Evolutionary conservation across 2,329 filamentous ascomycete genomes (phyloP).

Genomic region (Stylonectria norvegica): DNA sequence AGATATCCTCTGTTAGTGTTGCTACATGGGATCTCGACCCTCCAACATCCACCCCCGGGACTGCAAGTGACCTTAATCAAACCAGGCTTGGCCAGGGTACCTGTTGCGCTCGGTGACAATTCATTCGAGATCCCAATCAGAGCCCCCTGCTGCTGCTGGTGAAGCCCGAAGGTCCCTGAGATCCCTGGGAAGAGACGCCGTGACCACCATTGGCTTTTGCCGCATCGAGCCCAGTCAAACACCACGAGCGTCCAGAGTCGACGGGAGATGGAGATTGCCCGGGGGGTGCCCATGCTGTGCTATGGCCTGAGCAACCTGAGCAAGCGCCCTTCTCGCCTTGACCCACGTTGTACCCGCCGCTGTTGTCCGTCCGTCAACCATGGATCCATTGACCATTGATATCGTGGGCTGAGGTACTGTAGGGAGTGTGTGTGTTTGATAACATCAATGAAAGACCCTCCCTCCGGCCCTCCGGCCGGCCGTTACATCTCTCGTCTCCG

Average conservation of each 20-base stretch:
- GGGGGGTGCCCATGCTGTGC: slow-evolving; percentile 4
- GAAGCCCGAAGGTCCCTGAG: slow-evolving; percentile 8
- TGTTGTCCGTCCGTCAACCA: neutral
- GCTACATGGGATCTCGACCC: slow-evolving; percentile 2
- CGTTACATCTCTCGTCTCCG: slow-evolving; percentile 10
- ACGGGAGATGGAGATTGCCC: slow-evolving; percentile 9
- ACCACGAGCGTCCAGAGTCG: slow-evolving; percentile 5
- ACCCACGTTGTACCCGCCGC: slow-evolving; percentile 41
- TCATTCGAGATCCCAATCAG: slow-evolving; percentile 18
- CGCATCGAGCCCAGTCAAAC: slow-evolving; percentile 19
- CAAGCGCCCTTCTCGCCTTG: slow-evolving; percentile 36
- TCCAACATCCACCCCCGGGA: slow-evolving; percentile 7
- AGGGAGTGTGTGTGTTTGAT: too few species aligned
- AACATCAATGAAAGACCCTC: too few species aligned
- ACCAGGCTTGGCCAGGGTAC: slow-evolving; percentile 18
- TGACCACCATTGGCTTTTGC: slow-evolving; percentile 13
- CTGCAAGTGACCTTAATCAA: slow-evolving; percentile 19
- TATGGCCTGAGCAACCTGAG: neutral
- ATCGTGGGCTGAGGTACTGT: neutral
- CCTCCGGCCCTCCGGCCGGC: too few species aligned
- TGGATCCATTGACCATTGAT: neutral
- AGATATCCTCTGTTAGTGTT: slow-evolving; percentile 14
- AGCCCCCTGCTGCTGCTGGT: slow-evolving; percentile 8
- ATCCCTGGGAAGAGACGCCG: too few species aligned
- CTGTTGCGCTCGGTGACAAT: slow-evolving; percentile 9